Percentiles rank a stretch among this genome's conserved stretches.
phyloP scores from a whole-genome alignment of 176 grass and related monocot species.

The Zizania latifolia region DNA sequence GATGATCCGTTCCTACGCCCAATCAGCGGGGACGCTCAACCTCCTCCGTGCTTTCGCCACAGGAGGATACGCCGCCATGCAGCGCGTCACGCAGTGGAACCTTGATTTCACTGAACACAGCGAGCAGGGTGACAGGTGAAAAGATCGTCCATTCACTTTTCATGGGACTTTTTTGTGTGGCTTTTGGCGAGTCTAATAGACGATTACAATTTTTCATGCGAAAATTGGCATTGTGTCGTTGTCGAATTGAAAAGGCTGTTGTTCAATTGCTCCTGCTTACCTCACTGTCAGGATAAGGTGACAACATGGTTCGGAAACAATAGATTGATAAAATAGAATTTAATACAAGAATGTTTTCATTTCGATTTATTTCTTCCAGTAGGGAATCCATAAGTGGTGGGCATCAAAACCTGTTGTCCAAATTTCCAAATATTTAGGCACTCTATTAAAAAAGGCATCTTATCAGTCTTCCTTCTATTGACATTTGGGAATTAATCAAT shows the following conservation, averaged over 20 bases:
- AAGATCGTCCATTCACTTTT: not conserved
- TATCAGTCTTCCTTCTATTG: not conserved
- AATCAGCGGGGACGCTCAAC: constrained; percentile 64
- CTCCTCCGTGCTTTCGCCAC: constrained; percentile 66
- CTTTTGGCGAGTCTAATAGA: not conserved
- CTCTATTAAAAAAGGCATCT: not conserved
- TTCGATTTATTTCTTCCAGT: not conserved
- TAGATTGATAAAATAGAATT: not conserved
- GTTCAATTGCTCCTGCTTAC: not conserved
- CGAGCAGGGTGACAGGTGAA: constrained; percentile 57
- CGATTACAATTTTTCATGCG: not conserved
- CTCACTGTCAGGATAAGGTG: not conserved
- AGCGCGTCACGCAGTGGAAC: constrained; percentile 63
- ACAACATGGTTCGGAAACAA: not conserved
- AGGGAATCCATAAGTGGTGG: not conserved
- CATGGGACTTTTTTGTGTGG: not conserved
- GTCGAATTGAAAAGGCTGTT: not conserved
- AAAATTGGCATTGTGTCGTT: not conserved
- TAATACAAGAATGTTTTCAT: too few species aligned
- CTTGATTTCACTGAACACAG: constrained; percentile 70
- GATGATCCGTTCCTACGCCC: constrained; percentile 63
- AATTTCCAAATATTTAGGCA: not conserved
- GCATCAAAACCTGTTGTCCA: not conserved
- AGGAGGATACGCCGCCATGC: constrained; percentile 69
- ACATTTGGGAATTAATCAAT: not conserved